Evolutionary conservation across 169 alveolate species (phyloP).

Genomic region (Perkinsus olseni): DNA sequence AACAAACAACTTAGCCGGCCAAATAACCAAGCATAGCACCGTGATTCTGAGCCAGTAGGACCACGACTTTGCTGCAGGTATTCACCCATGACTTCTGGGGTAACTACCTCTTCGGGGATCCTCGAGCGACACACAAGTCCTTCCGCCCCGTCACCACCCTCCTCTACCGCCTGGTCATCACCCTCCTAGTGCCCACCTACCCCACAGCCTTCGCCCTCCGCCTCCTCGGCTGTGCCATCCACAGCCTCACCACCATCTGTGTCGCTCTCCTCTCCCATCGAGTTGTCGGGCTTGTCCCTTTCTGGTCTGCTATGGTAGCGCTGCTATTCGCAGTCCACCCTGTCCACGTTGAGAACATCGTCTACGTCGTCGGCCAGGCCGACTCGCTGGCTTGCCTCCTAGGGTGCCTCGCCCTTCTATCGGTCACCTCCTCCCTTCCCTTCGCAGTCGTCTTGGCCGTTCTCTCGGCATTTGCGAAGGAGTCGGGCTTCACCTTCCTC

Average conservation of each 20-base stretch:
- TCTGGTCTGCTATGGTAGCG: background rate
- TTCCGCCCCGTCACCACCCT: background rate
- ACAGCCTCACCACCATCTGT: background rate
- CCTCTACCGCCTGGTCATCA: background rate
- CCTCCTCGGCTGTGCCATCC: background rate
- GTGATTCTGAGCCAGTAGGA: background rate
- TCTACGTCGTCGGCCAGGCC: background rate
- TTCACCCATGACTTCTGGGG: background rate
- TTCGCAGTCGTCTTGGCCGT: background rate
- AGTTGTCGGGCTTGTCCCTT: background rate
- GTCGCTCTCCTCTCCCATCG: background rate
- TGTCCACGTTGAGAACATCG: background rate
- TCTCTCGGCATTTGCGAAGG: background rate
- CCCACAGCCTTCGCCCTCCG: background rate
- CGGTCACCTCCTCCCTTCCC: background rate
- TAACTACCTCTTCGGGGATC: background rate
- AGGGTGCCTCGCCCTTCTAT: background rate
- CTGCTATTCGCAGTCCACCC: background rate
- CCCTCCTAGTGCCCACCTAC: background rate
- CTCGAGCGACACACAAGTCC: background rate
- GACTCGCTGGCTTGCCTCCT: background rate
- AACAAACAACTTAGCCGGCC: background rate
- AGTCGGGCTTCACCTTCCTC: background rate
- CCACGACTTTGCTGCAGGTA: background rate
- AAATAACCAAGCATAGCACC: background rate